Base-by-base conservation (phyloP, 2,329 filamentous ascomycete species). In the Exophiala alcalophila region DNA sequence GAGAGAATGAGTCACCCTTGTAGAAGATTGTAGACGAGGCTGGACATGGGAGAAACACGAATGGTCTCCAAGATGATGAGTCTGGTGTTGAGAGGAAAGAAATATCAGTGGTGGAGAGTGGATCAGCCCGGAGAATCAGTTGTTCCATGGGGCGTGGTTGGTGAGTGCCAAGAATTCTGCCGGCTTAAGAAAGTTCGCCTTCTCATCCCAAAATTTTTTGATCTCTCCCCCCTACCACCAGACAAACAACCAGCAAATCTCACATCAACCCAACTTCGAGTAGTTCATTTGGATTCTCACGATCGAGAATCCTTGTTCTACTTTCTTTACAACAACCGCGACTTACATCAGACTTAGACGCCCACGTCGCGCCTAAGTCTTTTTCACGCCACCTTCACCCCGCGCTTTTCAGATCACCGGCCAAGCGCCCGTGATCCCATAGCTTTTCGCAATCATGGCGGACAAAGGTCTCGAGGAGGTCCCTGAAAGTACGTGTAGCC, bases 401-500 rank as follows among this genome's bases (percentile, higher is more conserved):
- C 32, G 19, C 18, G 53, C 50, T 35, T 16, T n/a, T 27, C 33
- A 80, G 83, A 77, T 88, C 80, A 70, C 76, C 79, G 84, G 81
- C 77, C 82, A 73, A 74, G 47, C 70, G 84, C 82, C 84, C 87
- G 85, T 80, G 83, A 77, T 80, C 70, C 66, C 65, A 46, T 50
- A 64, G 65, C 61, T 61, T 63, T 77, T 74, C 83, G 83, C 87
- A 91, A 96, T 85, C 81, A 97, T 97, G 91, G 91, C 90, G 88
- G 86, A 88, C 64, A 95, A 94, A 80, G 91, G 91, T 80, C 88
- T 97, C 77, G 90, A 96, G 80, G 91, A 97, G 71, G 84, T 95
- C 74, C 84, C 87, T 69, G 89, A 94, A 79, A 81, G 88, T 94
- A 78, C 77, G 87, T 82, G 54, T 43, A 37, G 52, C 44, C 26